Evolutionary conservation across 176 grass and related monocot genomes (phyloP).

Genomic region (Rhynchospora pubera): DNA sequence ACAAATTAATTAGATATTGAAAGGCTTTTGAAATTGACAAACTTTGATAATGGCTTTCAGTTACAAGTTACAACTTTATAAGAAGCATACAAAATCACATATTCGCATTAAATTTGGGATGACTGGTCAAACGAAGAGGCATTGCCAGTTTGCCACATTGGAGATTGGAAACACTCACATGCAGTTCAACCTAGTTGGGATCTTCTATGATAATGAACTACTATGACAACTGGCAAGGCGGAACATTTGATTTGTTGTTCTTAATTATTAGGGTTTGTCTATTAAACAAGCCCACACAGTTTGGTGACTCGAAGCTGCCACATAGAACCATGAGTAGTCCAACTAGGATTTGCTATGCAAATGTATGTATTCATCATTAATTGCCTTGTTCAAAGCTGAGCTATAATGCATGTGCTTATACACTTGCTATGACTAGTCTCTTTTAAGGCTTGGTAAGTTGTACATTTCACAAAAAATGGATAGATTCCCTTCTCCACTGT

Average conservation of each 20-base stretch:
- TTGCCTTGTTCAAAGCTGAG: not conserved
- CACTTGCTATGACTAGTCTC: not conserved
- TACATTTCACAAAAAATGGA: conserved; percentile 14
- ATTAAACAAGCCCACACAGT: not conserved
- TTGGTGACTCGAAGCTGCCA: not conserved
- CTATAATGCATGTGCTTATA: conserved; percentile 7
- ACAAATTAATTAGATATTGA: not conserved
- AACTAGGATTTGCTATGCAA: conserved; percentile 1
- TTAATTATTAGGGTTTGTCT: not conserved
- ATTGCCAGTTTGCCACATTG: no score
- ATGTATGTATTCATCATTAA: conserved; percentile 16
- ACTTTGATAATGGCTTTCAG: no score
- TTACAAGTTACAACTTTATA: no score
- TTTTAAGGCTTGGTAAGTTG: conserved; percentile 20
- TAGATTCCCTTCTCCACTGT: conserved; percentile 8
- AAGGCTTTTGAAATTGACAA: not conserved
- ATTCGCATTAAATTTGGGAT: not conserved
- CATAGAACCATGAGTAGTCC: not conserved
- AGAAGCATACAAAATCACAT: no score
- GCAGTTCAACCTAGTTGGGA: not conserved
- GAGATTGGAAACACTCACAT: not conserved
- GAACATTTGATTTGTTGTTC: no score
- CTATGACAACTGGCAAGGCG: not conserved
- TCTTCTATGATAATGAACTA: not conserved
- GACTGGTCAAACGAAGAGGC: not conserved